Percentiles rank a stretch among this genome's conserved stretches.
These are phyloP conservation scores for Leccinum solheimii DNA, from an alignment of 1,284 basidiomycete genomes.

Conservation along the genomic window DNA sequence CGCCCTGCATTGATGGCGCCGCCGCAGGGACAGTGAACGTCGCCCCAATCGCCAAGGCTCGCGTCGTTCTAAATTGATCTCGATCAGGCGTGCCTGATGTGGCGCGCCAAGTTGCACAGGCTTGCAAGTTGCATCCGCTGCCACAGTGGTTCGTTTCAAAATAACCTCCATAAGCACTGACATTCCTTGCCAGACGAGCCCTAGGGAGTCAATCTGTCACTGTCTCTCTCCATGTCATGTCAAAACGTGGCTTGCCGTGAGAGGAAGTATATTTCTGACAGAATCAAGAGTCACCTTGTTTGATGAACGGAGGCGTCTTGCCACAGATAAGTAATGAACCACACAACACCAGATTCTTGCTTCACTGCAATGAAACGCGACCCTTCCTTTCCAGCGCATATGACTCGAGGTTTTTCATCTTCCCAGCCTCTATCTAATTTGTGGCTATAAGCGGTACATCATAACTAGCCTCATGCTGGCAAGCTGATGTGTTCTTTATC, in stretches of 20 bases:
- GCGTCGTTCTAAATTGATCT: neutral
- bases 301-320: slow-evolving; percentile 15
- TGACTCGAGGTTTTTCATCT: slow-evolving; percentile 9
- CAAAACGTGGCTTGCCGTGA: neutral
- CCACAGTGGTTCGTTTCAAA: slow-evolving; percentile 20
- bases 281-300: neutral
- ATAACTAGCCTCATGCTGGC: neutral
- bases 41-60: slow-evolving; percentile 6
- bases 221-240: neutral
- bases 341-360: too few relatives aligned
- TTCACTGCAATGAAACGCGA: neutral
- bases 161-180: neutral
- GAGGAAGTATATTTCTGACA: slow-evolving; percentile 10
- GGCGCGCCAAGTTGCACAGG: slow-evolving; percentile 4
- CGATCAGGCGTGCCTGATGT: slow-evolving; percentile 16
- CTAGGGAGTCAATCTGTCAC: slow-evolving; percentile 1
- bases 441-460: neutral
- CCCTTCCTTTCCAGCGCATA: slow-evolving; percentile 6
- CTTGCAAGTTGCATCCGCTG: neutral
- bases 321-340: slow-evolving; percentile 19
- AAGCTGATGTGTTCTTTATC: slow-evolving; percentile 2
- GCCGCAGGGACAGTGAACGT: neutral
- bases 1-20: slow-evolving; percentile 2
- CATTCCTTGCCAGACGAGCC: neutral
- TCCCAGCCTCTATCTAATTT: slow-evolving; percentile 3